Evolutionary conservation across 208 protist genomes (phyloP).

Genomic region (Giardia duodenalis): DNA sequence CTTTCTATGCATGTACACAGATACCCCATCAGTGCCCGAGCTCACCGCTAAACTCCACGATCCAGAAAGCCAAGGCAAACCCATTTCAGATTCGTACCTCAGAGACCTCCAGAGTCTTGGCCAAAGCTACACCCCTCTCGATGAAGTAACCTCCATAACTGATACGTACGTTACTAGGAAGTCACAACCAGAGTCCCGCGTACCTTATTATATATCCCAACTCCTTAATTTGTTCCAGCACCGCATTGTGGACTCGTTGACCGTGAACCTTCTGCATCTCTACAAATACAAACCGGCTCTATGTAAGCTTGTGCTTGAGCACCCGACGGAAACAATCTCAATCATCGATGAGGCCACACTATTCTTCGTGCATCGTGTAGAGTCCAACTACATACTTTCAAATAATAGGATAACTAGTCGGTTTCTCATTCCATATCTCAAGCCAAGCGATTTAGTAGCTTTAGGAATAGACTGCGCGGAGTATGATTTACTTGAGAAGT

Average conservation of each 20-base stretch:
- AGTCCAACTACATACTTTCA: background rate
- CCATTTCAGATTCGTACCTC: no score
- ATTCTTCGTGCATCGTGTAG: background rate
- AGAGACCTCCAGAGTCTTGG: background rate
- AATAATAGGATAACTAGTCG: background rate
- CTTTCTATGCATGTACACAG: background rate
- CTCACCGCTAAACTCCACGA: no score
- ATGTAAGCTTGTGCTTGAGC: background rate
- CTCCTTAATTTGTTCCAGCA: background rate
- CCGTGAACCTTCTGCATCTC: background rate
- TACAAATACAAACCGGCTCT: background rate
- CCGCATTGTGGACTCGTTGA: background rate
- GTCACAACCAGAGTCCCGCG: background rate
- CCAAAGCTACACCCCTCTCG: background rate
- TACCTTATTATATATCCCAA: background rate
- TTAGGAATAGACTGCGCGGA: background rate
- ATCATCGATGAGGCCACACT: background rate
- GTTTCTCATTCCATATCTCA: background rate
- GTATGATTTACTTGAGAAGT: no score
- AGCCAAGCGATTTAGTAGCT: background rate
- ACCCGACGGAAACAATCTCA: background rate
- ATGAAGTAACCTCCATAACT: no score
- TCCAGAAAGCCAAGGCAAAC: no score
- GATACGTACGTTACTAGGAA: background rate
- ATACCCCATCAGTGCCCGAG: background rate